phyloP scores from a whole-genome alignment of 1,284 basidiomycete species.

The Apiotrichum veenhuisii region DNA sequence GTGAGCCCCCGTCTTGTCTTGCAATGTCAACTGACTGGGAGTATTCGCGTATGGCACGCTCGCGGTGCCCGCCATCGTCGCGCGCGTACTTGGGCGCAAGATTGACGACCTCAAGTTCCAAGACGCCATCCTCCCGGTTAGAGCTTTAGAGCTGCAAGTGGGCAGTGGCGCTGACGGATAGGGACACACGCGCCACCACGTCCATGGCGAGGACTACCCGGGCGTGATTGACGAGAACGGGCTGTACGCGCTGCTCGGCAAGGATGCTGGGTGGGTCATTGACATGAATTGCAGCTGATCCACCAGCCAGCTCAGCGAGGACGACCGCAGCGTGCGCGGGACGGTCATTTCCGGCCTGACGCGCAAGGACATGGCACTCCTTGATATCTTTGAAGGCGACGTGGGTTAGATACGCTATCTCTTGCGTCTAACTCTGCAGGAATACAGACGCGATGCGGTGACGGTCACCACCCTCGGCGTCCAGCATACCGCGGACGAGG shows the following conservation, averaged over 20 bases:
- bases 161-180: constrained; percentile 36
- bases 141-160: constrained; percentile 19
- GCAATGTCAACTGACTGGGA: constrained; percentile 19
- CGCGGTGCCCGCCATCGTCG: constrained; percentile 66
- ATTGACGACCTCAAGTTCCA: constrained; percentile 58
- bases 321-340: constrained; percentile 63
- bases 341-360: constrained; percentile 66
- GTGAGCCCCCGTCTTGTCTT: not conserved
- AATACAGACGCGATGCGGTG: constrained; percentile 63
- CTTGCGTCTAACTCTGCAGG: constrained; percentile 51
- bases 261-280: constrained; percentile 3
- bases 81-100: constrained; percentile 60
- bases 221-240: constrained; percentile 56
- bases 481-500: constrained; percentile 47
- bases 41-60: constrained; percentile 87
- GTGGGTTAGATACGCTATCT: not conserved
- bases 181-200: constrained; percentile 73
- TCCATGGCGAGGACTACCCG: constrained; percentile 67
- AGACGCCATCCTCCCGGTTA: constrained; percentile 57
- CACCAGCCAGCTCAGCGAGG: constrained; percentile 15
- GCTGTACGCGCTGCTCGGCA: constrained; percentile 17
- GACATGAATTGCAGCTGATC: constrained; percentile 47
- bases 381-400: constrained; percentile 72
- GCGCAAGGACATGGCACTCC: constrained; percentile 56
- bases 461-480: constrained; percentile 52